Base-by-base conservation (phyloP, 306 rosid genomes). In the Vigna nakashimae region DNA sequence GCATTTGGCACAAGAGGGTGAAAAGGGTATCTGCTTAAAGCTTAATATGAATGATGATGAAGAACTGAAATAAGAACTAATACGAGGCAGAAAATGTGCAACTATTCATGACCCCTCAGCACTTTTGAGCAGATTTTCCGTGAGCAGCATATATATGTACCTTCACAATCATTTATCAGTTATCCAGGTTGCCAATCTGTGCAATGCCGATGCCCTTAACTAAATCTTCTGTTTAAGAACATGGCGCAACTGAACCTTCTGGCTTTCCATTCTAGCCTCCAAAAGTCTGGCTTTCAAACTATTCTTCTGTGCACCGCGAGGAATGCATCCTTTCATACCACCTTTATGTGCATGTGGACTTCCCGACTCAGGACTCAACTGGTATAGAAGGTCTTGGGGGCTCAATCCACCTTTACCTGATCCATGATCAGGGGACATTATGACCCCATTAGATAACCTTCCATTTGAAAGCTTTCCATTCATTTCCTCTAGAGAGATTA, bases 241-340 rank as follows among this genome's bases (percentile, higher is more conserved):
- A 60, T 94, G 97, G 58, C 97, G 95, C 80, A 94, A 69, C 76
- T 94, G 98, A 62, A 94, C 79, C 82, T 89, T 94, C 77, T 92
- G 98, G 80, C 88, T 88, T 76, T 92, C 98, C 87, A 92, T 81
- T 83, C 95, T 92, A 20, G 98, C 97, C 86, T 94, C 98, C 81
- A 94, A 22, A 69, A 94, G 96, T 86, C 81, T 89, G 28, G 97
- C 90, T 88, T 92, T 94, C 87, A 94, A 87, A 76, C 98, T 92
- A 81, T 82, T 82, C 85, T 94, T 94, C 86, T 79, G 87, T 0
- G 80, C 79, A 2, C 51, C 79, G 12, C 87, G 95, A 75, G 98
- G 97, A 57, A 92, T 91, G 87, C 96, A 91, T 52, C 93, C 97
- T 56, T 90, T 92, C 90, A 81, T 91, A 52, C 93, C 92, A 52